These are phyloP conservation scores for Diplodia scrobiculata DNA, from an alignment of 2,329 filamentous ascomycete species.

Conservation along the genomic window DNA sequence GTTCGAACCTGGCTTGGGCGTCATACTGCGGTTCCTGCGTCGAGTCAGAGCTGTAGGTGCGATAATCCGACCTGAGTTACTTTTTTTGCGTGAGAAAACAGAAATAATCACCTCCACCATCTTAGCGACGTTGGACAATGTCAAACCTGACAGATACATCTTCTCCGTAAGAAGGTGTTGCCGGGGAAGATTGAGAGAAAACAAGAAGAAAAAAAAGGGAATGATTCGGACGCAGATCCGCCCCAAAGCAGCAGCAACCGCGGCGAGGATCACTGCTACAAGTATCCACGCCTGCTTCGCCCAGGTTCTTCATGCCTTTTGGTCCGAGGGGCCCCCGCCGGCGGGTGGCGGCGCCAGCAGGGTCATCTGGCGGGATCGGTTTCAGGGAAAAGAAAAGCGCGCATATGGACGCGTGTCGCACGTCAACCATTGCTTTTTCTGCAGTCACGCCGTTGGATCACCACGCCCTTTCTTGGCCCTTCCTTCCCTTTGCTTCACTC, in stretches of 20 bases:
- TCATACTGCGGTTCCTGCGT: no score
- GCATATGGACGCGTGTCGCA: neutral
- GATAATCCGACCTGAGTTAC: no score
- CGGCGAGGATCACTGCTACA: constrained; percentile 1
- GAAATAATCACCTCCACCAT: neutral
- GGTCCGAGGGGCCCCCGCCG: neutral
- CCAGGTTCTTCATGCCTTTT: constrained; percentile 1
- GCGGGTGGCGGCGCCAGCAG: neutral
- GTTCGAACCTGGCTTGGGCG: no score
- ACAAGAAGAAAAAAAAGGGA: neutral
- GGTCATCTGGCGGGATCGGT: neutral
- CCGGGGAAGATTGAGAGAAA: neutral
- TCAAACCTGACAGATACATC: neutral
- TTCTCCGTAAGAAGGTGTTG: neutral
- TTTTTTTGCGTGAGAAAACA: neutral
- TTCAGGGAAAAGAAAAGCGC: neutral
- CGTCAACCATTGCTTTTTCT: constrained; percentile 10
- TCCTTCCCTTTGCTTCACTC: neutral
- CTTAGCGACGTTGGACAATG: neutral
- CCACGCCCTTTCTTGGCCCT: neutral
- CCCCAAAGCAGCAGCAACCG: neutral
- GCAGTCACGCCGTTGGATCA: constrained; percentile 8
- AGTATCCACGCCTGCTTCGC: neutral
- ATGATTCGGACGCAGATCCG: neutral
- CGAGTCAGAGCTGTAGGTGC: no score